Evolutionary conservation across 228 moss, liverwort and hornwort genomes (phyloP).

Genomic region (Sphagnum magellanicum): DNA sequence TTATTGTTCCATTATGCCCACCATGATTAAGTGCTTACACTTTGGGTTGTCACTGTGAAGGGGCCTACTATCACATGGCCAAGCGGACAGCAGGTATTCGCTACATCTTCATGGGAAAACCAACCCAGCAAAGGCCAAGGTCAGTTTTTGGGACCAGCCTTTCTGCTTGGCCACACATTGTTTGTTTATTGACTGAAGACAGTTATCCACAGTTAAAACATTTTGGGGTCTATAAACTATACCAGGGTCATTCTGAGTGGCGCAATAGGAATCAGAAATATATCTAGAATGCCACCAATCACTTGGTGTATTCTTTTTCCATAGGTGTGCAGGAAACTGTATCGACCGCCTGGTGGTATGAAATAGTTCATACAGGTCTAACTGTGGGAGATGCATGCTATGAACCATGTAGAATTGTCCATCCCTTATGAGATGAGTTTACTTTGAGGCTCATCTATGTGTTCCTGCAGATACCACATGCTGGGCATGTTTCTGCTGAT

Average conservation of each 20-base stretch:
- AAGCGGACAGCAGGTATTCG: constrained; percentile 89
- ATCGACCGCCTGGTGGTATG: too few species aligned
- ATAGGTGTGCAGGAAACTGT: too few species aligned
- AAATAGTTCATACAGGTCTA: too few species aligned
- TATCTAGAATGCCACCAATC: neutral
- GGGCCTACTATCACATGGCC: constrained; percentile 85
- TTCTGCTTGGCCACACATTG: neutral
- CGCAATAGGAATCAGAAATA: neutral
- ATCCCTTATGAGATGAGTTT: too few species aligned
- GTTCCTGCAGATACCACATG: constrained; percentile 78
- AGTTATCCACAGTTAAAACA: neutral
- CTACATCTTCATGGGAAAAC: constrained; percentile 88
- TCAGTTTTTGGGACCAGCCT: constrained; percentile 4
- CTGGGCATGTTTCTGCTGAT: constrained; percentile 92
- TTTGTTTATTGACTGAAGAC: neutral
- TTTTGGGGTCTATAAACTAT: too few species aligned
- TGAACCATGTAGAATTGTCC: too few species aligned
- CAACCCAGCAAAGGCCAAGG: constrained; percentile 90
- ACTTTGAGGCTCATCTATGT: too few species aligned
- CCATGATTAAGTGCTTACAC: too few species aligned
- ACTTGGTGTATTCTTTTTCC: neutral
- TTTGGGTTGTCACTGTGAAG: constrained; percentile 21
- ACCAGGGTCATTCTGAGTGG: too few species aligned
- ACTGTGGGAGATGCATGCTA: too few species aligned
- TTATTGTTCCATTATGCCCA: too few species aligned